Percentiles rank a stretch among this genome's conserved stretches.
Conservation (phyloP, 139 green algal genomes). For the Micromonas commoda region DNA sequence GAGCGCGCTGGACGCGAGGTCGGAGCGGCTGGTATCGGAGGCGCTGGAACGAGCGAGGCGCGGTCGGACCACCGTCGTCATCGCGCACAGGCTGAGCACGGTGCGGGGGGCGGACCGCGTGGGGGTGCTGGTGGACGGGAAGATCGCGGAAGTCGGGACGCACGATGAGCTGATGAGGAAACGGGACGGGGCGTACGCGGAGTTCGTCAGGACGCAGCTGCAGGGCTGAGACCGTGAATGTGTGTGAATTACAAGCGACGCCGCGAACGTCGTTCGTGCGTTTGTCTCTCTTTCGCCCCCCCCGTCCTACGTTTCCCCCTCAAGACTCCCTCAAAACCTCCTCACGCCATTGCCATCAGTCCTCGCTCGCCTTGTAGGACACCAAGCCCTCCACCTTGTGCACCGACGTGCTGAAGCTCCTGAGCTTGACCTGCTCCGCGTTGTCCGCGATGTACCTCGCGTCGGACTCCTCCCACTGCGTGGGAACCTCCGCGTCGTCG, state of each 20-base stretch:
- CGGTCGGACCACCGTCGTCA: slow-evolving; percentile 89
- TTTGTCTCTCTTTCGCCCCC: too few species aligned
- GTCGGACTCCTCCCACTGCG: slow-evolving; percentile 83
- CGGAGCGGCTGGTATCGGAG: slow-evolving; percentile 72
- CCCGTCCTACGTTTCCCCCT: too few species aligned
- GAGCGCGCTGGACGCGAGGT: too few species aligned
- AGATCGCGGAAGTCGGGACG: slow-evolving; percentile 63
- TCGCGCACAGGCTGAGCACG: too few species aligned
- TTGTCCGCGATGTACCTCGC: slow-evolving; percentile 65
- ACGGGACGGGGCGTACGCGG: too few species aligned
- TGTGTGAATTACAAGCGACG: too few species aligned
- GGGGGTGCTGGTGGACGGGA: slow-evolving; percentile 74
- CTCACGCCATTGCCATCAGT: background rate
- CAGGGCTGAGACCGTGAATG: too few species aligned
- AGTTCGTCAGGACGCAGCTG: too few species aligned
- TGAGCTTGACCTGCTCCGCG: slow-evolving; percentile 64
- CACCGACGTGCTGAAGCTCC: slow-evolving; percentile 84
- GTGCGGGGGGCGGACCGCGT: slow-evolving; percentile 61
- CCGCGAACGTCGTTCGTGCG: too few species aligned
- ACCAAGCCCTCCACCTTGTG: slow-evolving; percentile 81
- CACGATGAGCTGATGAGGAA: slow-evolving; percentile 72
- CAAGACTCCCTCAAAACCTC: too few species aligned
- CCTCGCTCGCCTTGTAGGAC: slow-evolving; percentile 56
- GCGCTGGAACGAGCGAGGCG: slow-evolving; percentile 71
- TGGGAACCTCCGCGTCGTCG: slow-evolving; percentile 57